Conservation (phyloP, 2,329 filamentous ascomycete species). For the Botrytis medusae region DNA sequence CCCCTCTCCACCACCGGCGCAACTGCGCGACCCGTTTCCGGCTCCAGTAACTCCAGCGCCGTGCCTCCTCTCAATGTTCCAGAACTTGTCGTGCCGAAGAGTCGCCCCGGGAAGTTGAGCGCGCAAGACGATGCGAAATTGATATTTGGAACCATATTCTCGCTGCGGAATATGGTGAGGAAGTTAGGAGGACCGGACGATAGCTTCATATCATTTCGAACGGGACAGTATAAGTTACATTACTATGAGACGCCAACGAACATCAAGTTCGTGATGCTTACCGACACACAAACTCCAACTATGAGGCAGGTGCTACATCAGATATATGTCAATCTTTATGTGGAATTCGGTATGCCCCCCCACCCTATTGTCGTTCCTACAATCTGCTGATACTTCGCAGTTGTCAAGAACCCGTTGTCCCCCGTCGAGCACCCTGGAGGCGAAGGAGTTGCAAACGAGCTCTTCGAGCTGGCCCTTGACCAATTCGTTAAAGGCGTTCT, state of each 20-base stretch:
- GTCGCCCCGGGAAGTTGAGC: constrained; percentile 39
- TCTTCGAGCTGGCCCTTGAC: constrained; percentile 71
- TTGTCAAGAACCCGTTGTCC: constrained; percentile 69
- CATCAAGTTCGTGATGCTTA: constrained; percentile 95
- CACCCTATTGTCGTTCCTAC: constrained; percentile 23
- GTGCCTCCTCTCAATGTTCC: constrained; percentile 35
- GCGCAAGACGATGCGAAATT: constrained; percentile 89
- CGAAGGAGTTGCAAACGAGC: constrained; percentile 67
- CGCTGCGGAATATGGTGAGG: constrained; percentile 91
- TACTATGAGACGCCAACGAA: constrained; percentile 98
- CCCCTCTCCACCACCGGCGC: constrained; percentile 41
- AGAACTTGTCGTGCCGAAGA: constrained; percentile 36
- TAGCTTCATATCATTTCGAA: constrained; percentile 91
- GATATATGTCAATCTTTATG: constrained; percentile 97
- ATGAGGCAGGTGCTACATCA: constrained; percentile 95
- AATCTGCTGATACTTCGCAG: constrained; percentile 42
- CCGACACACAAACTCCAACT: constrained; percentile 82
- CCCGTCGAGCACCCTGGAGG: constrained; percentile 69
- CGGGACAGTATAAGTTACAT: constrained; percentile 94
- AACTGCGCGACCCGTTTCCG: constrained; percentile 50
- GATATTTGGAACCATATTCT: constrained; percentile 96
- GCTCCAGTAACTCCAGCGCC: constrained; percentile 48
- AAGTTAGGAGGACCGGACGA: constrained; percentile 94
- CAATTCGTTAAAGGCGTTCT: constrained; percentile 71
- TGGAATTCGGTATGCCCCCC: constrained; percentile 80